Evolutionary conservation across 2,329 filamentous ascomycete genomes (phyloP), one percentile per base, ranked within the genome.

Genomic region (Aschersonia sp.): DNA sequence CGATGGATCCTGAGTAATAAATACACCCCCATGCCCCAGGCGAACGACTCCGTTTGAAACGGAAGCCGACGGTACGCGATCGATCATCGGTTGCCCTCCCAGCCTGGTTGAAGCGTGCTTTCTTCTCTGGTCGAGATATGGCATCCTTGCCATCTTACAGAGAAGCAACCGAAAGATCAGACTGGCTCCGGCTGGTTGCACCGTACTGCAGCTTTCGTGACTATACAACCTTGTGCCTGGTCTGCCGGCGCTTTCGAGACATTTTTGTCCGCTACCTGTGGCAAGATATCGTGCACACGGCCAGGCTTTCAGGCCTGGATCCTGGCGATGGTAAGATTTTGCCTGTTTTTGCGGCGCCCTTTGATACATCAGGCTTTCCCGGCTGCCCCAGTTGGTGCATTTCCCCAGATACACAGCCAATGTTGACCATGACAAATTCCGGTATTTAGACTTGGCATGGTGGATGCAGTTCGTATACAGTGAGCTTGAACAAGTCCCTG

Each of bases 261-360:
- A 58, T 67, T 22, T 78, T 79, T 54, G 69, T 69, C 5, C 71
- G 73, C 22, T 67, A 63, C 5, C 59, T 79, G 14, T 79, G 75
- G 76, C 62, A 63, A 50, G 68, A 77, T 54, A 65, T 74, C 9
- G 55, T 77, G 14, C 54, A 59, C 14, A 57, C 64, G 1, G 62
- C 63, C 30, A 62, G 66, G 50, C 56, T 51, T 1, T 58, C 67
- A 7, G 67, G 68, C 5, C 55, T 72, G 30, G 64, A 69, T 48
- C 66, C 67, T 10, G 66, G 65, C 52, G 60, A 71, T 56, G 71
- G 72, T 73, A 49, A 22, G 22, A 22, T 22, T 22, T 22, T 22
- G 22, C 22, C 22, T 22, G 22, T 22, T 22, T 22, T 22, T 22
- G 22, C 22, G 22, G 22, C 4, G 22, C 4, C 22, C 4, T 4